A percentile compares a stretch with the other conserved stretches of the same genome.
These are phyloP conservation scores for Talaromyces islandicus DNA, from an alignment of 2,329 filamentous ascomycete genomes.

Conservation along the genomic window DNA sequence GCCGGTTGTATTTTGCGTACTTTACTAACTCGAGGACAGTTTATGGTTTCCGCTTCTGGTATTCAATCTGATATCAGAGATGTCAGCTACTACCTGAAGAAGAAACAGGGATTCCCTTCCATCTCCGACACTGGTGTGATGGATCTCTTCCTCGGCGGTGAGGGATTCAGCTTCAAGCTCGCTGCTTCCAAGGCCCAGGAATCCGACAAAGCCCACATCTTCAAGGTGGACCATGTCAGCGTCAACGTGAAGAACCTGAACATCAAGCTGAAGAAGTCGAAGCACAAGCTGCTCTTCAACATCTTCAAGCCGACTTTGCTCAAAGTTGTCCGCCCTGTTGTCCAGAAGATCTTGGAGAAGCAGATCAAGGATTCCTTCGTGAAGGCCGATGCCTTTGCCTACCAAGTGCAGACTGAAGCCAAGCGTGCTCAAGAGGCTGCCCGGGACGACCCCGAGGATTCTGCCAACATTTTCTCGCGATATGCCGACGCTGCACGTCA, in stretches of 20 bases:
- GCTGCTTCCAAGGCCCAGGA: constrained; percentile 76
- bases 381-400: constrained; percentile 67
- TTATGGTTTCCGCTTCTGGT: constrained; percentile 80
- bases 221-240: constrained; percentile 87
- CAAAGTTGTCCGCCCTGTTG: constrained; percentile 72
- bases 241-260: constrained; percentile 75
- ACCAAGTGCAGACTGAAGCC: constrained; percentile 75
- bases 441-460: constrained; percentile 63
- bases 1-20: background rate
- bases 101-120: constrained; percentile 86
- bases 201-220: constrained; percentile 72
- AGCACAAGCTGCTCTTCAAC: constrained; percentile 83
- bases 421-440: constrained; percentile 63
- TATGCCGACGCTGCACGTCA: constrained; percentile 73
- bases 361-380: constrained; percentile 77
- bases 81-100: constrained; percentile 91
- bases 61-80: constrained; percentile 89
- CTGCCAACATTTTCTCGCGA: constrained; percentile 77
- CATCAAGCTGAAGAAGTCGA: constrained; percentile 90
- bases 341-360: constrained; percentile 85
- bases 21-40: constrained; percentile 12
- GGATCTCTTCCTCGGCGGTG: constrained; percentile 80
- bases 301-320: constrained; percentile 83
- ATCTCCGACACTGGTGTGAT: constrained; percentile 82
- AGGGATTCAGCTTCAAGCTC: constrained; percentile 87